Base-by-base conservation (phyloP, 805 yeast species). In the Candida tallmaniae region DNA sequence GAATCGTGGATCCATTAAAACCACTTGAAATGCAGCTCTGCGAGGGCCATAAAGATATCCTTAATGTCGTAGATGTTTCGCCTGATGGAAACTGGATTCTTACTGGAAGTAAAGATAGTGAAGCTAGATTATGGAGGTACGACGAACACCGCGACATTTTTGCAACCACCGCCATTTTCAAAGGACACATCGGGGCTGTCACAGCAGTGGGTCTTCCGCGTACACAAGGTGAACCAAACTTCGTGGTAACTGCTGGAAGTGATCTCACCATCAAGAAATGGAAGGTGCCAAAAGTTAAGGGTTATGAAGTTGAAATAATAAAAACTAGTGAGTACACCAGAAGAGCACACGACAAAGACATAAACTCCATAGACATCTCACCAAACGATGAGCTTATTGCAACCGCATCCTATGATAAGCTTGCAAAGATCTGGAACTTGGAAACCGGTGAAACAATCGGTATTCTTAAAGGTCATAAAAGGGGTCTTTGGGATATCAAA, bases 291-390 rank as follows among this genome's bases (percentile, higher is more conserved):
- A 62, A 61, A 35, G 41, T 62, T 59, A 15, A 9, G 3, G 5
- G 12, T 7, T 15, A 23, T 6, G 23, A 41, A 34, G 23, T 47
- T 4, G 48, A 61, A 4, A 46, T 53, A 3, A 69, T 84, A 5
- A 77, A 71, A 47, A 64, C 70, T 2, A 83, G 96, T 2, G 87
- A 80, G 35, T 93, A 82, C 58, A 93, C 98, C 0, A 78, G 96
- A 67, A 78, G 89, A 51, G 97, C 97, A 1, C 99, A 93, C 56
- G 97, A 93, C 36, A 93, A 90, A 56, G 96, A 93, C 58, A 93
- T 93, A 40, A 94, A 93, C 51, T 74, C 90, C 2, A 63, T 93
- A 34, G 96, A 88, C 44, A 68, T 93, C 4, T 73, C 97, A n/a
- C 95, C 96, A 12, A 86, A 88, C 51, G 94, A 90, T 58, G 82